Evolutionary conservation across 352 stramenopile species (phyloP).

Genomic region (Globisporangium irregulare): DNA sequence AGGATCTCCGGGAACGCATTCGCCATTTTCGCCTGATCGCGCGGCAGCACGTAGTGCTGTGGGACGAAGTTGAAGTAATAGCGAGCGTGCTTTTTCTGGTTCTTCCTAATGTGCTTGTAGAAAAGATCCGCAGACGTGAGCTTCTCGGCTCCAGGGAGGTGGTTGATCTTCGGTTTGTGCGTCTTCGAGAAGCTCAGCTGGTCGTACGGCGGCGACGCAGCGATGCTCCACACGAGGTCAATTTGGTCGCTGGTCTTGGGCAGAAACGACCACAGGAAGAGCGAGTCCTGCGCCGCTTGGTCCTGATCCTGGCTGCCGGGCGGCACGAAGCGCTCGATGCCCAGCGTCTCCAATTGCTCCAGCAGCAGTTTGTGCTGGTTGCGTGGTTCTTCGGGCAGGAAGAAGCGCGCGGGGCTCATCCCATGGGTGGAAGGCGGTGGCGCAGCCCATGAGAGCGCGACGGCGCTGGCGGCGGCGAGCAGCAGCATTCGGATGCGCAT

Average conservation of each 20-base stretch:
- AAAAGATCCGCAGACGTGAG: conserved; percentile 49
- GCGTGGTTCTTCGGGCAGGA: conserved; percentile 40
- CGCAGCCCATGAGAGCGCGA: neutral
- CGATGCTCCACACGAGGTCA: conserved; percentile 67
- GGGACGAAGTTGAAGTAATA: conserved; percentile 74
- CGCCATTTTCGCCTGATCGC: conserved; percentile 42
- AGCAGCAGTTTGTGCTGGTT: conserved; percentile 40
- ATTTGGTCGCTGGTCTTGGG: conserved; percentile 40
- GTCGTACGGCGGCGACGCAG: conserved; percentile 25
- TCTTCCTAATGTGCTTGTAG: conserved; percentile 36
- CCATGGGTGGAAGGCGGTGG: neutral
- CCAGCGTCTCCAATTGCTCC: conserved; percentile 47
- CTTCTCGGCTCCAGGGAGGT: conserved; percentile 49
- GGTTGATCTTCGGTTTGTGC: conserved; percentile 66
- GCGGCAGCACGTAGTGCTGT: conserved; percentile 53
- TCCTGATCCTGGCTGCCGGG: conserved; percentile 17
- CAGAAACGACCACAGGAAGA: conserved; percentile 42
- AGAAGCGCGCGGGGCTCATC: conserved; percentile 34
- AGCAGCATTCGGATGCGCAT: conserved; percentile 10
- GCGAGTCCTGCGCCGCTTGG: conserved; percentile 15
- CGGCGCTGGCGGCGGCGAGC: neutral
- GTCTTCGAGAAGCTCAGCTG: conserved; percentile 38
- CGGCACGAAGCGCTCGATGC: conserved; percentile 47
- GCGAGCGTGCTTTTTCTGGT: conserved; percentile 50
- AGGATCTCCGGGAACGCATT: conserved; percentile 38